phyloP scores from a whole-genome alignment of 352 stramenopile species.

The Thalassiosira sp. region DNA sequence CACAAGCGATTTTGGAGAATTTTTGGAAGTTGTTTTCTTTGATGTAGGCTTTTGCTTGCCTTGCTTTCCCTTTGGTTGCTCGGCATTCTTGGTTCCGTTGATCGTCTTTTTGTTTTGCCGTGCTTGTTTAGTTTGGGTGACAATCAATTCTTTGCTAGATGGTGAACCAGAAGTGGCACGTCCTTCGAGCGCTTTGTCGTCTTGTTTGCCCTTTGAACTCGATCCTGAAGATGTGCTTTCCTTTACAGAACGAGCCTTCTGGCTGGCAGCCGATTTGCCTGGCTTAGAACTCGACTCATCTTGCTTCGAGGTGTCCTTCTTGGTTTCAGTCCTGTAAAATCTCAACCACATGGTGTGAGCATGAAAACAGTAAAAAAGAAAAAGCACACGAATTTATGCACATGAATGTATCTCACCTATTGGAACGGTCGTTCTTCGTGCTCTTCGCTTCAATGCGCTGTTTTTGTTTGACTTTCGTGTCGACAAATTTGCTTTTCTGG shows the following conservation, averaged over 20 bases:
- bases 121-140: conserved; percentile 22
- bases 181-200: conserved; percentile 9
- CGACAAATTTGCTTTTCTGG: conserved; percentile 4
- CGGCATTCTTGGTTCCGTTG: conserved; percentile 23
- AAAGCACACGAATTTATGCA: not conserved
- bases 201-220: conserved; percentile 17
- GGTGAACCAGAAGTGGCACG: not conserved
- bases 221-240: conserved; percentile 3
- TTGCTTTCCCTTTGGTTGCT: conserved; percentile 31
- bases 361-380: not conserved
- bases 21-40: conserved; percentile 16
- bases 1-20: conserved; percentile 6
- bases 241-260: conserved; percentile 12
- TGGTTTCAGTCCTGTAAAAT: conserved; percentile 17
- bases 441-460: conserved; percentile 35
- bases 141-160: conserved; percentile 7
- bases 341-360: too few relatives aligned
- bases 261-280: conserved; percentile 11
- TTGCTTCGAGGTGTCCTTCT: conserved; percentile 20
- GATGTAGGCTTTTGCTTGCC: conserved; percentile 24
- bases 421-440: conserved; percentile 21
- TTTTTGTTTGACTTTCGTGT: conserved; percentile 30
- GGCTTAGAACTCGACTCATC: conserved; percentile 13
- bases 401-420: conserved; percentile 20
- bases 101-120: conserved; percentile 31